phyloP scores from a whole-genome alignment of 495 filamentous ascomycete genomes.

The Astrocystis sublimbata region DNA sequence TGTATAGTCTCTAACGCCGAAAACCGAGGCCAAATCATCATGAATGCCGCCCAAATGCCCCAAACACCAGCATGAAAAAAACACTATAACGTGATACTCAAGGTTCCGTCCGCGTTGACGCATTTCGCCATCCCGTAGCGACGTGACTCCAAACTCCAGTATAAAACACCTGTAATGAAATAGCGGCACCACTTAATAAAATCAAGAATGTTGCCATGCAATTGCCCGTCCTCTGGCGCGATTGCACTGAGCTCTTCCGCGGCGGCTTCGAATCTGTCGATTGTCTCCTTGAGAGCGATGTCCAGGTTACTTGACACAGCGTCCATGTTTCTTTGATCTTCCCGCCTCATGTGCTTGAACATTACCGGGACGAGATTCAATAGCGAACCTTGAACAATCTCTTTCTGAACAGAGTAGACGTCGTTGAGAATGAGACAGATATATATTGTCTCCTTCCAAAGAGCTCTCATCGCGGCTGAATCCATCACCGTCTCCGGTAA shows the following conservation, averaged over 20 bases:
- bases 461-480: slow-evolving; percentile 23
- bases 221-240: slow-evolving; percentile 13
- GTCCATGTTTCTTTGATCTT: slow-evolving; percentile 20
- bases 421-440: slow-evolving; percentile 35
- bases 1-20: slow-evolving; percentile 44
- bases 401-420: slow-evolving; percentile 32
- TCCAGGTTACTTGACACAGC: slow-evolving; percentile 23
- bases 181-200: slow-evolving; percentile 32
- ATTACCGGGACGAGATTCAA: slow-evolving; percentile 31
- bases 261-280: slow-evolving; percentile 28
- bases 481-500: slow-evolving; percentile 33
- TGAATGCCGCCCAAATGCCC: slow-evolving; percentile 13
- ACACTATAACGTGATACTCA: slow-evolving; percentile 25
- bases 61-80: not conserved
- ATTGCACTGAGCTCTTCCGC: slow-evolving; percentile 16
- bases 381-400: slow-evolving; percentile 33
- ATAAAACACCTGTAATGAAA: slow-evolving; percentile 31
- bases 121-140: slow-evolving; percentile 35
- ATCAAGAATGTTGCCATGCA: slow-evolving; percentile 23
- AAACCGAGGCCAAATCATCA: slow-evolving; percentile 51
- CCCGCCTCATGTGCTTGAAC: slow-evolving; percentile 24
- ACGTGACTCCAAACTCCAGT: slow-evolving; percentile 32
- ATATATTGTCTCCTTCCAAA: slow-evolving; percentile 29
- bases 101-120: slow-evolving; percentile 24
- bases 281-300: slow-evolving; percentile 11